Evolutionary conservation across 2,329 filamentous ascomycete genomes (phyloP).

Genomic region (Aspergillus tanneri): DNA sequence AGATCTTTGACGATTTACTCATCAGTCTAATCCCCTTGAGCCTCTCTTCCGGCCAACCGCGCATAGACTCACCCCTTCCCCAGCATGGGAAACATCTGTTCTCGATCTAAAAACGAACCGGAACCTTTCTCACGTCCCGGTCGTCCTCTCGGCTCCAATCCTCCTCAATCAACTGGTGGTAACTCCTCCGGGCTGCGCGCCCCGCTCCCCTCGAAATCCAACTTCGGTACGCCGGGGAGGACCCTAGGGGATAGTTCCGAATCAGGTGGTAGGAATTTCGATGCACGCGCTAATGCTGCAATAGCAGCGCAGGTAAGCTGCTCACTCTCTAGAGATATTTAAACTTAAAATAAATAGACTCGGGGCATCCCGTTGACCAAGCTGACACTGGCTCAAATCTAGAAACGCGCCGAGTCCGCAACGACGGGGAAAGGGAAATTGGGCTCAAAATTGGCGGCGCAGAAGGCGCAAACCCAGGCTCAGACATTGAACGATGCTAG

Average conservation of each 20-base stretch:
- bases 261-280: slow-evolving; percentile 29
- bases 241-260: slow-evolving; percentile 63
- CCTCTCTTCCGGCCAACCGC: not conserved
- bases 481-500: slow-evolving; percentile 69
- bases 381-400: too few species aligned
- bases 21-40: not conserved
- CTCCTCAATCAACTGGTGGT: slow-evolving; percentile 34
- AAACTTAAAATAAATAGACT: not conserved
- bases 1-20: not conserved
- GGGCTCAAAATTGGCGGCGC: slow-evolving; percentile 66
- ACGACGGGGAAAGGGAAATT: slow-evolving; percentile 62
- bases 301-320: slow-evolving; percentile 76
- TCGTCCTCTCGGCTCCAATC: slow-evolving; percentile 64
- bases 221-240: slow-evolving; percentile 49
- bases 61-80: not conserved
- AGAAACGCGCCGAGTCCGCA: slow-evolving; percentile 66
- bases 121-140: slow-evolving; percentile 72
- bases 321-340: not conserved
- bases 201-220: slow-evolving; percentile 47
- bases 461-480: slow-evolving; percentile 70
- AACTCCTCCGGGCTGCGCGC: slow-evolving; percentile 53
- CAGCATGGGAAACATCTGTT: slow-evolving; percentile 82
- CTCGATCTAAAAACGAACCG: slow-evolving; percentile 61
- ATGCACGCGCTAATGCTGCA: slow-evolving; percentile 72
- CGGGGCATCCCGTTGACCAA: not conserved